Conservation (phyloP, 768 basidiomycete species). For the Strobilomyces confusus region DNA sequence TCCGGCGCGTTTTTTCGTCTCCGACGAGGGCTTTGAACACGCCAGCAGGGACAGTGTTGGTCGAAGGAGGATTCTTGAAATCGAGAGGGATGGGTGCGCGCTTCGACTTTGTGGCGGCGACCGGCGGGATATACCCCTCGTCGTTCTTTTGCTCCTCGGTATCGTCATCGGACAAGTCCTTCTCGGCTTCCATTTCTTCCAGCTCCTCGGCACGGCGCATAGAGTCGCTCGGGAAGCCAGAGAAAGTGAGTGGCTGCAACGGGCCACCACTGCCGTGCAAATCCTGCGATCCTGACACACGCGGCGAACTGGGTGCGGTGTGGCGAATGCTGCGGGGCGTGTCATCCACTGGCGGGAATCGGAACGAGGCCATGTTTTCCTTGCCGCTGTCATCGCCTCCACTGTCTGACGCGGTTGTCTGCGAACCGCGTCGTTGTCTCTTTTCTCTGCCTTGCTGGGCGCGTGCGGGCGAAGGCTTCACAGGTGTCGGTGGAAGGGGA, state of each 20-base stretch:
- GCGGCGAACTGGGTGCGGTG: slow-evolving; percentile 39
- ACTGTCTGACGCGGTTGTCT: slow-evolving; percentile 24
- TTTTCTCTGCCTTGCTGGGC: slow-evolving; percentile 75
- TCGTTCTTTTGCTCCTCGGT: slow-evolving; percentile 13
- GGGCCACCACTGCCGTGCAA: slow-evolving; percentile 19
- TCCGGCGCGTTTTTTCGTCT: slow-evolving; percentile 66
- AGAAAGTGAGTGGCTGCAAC: slow-evolving; percentile 55
- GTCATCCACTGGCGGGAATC: slow-evolving; percentile 58
- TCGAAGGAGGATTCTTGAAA: slow-evolving; percentile 61
- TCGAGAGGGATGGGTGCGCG: slow-evolving; percentile 78
- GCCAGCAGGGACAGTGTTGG: slow-evolving; percentile 80
- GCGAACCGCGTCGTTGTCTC: slow-evolving; percentile 58
- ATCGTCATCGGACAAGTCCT: slow-evolving; percentile 6
- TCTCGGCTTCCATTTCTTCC: slow-evolving; percentile 8
- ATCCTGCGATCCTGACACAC: slow-evolving; percentile 27
- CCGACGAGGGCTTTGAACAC: slow-evolving; percentile 74
- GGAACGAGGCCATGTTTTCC: slow-evolving; percentile 70
- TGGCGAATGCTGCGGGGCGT: slow-evolving; percentile 49
- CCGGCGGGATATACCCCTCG: slow-evolving; percentile 13
- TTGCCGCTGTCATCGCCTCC: slow-evolving; percentile 48
- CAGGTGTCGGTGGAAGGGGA: slow-evolving; percentile 38
- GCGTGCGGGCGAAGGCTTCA: slow-evolving; percentile 22
- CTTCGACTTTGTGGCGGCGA: slow-evolving; percentile 38
- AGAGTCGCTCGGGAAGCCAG: slow-evolving; percentile 50
- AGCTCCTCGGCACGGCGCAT: slow-evolving; percentile 19